These are phyloP conservation scores for Alloteropsis semialata DNA, from an alignment of 176 grass and related monocot genomes.

Conservation along the genomic window DNA sequence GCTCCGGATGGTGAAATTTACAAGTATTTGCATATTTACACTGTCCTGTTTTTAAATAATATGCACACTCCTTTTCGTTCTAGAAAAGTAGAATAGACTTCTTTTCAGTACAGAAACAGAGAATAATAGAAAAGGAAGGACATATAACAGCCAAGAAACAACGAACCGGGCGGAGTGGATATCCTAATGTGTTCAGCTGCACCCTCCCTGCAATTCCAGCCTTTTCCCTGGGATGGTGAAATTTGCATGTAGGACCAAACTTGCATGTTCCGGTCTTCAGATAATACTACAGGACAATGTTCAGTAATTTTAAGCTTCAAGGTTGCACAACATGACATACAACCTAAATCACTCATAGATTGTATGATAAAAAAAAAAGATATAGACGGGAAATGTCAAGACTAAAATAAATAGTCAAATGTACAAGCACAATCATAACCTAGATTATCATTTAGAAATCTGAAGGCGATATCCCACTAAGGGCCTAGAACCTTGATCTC, in stretches of 20 bases:
- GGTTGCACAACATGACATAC: neutral
- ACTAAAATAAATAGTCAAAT: slow-evolving; percentile 3
- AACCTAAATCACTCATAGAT: slow-evolving; percentile 10
- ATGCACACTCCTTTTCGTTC: slow-evolving; percentile 95
- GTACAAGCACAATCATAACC: neutral
- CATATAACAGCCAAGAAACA: slow-evolving; percentile 13
- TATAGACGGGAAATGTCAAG: neutral
- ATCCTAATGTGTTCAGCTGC: slow-evolving; percentile 87
- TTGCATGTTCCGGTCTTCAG: slow-evolving; percentile 98
- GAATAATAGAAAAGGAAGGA: neutral
- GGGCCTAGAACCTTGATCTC: neutral
- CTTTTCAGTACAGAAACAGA: slow-evolving; percentile 29
- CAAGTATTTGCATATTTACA: slow-evolving; percentile 99
- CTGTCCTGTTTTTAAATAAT: slow-evolving; percentile 93
- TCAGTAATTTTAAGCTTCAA: slow-evolving; percentile 30
- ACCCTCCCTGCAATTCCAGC: slow-evolving; percentile 81
- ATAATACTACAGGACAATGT: slow-evolving; percentile 60
- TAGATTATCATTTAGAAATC: slow-evolving; percentile 11
- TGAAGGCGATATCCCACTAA: slow-evolving; percentile 1
- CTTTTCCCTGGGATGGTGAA: slow-evolving; percentile 97
- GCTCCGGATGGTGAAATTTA: slow-evolving; percentile 98
- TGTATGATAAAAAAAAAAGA: slow-evolving; percentile 12
- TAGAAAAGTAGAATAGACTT: slow-evolving; percentile 42
- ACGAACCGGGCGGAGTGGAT: slow-evolving; percentile 89
- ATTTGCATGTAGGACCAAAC: slow-evolving; percentile 99